phyloP scores from a whole-genome alignment of 192 early-diverging fungal genomes.

The Phlyctochytrium arcticum region DNA sequence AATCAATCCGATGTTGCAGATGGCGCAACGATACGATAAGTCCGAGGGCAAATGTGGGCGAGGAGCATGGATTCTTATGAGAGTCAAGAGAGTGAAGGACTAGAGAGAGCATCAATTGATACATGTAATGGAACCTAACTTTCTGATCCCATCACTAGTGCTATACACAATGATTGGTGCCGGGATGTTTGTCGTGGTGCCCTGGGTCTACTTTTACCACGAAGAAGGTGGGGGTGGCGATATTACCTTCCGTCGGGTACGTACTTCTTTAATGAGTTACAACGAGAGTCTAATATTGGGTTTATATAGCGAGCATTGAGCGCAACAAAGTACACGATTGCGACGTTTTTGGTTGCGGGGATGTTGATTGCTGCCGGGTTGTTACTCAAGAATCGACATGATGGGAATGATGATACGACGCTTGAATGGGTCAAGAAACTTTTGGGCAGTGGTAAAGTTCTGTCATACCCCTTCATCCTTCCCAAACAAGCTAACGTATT shows the following conservation, averaged over 20 bases:
- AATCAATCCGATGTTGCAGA: no score
- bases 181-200: not conserved
- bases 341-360: not conserved
- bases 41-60: no score
- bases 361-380: not conserved
- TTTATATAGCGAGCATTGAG: not conserved
- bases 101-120: no score
- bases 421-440: not conserved
- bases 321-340: not conserved
- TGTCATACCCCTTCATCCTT: no score
- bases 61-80: no score
- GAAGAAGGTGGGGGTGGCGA: not conserved
- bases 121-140: no score
- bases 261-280: not conserved
- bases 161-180: not conserved
- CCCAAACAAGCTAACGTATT: no score
- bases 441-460: not conserved
- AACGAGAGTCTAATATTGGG: not conserved
- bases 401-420: not conserved
- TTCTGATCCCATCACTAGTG: no score
- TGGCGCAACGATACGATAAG: no score
- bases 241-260: not conserved
- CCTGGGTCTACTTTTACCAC: not conserved
- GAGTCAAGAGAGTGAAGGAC: no score
- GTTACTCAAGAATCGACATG: not conserved